Evolutionary conservation across 179 eudicot species (phyloP), one percentile per base, ranked within the genome.

Genomic region (Dionaea muscipula): DNA sequence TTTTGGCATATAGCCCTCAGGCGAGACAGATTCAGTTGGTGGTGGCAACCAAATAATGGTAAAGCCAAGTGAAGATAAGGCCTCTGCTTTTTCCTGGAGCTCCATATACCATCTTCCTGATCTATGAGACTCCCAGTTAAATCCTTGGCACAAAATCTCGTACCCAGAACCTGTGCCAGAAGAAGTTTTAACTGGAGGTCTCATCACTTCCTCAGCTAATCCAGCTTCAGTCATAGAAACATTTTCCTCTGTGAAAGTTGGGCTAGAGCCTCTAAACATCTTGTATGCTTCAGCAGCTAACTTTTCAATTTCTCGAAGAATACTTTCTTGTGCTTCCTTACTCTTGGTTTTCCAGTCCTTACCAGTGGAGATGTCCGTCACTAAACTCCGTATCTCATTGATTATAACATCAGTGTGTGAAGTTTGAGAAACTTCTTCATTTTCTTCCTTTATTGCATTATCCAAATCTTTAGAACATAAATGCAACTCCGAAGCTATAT

Each of bases 1-100:
- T 72, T 53, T 78, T 12, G 99, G 99, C 99, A 93, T 88, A 80
- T 88, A 88, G 61, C 99, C 99, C 71, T 93, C 99, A 55, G 96
- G 96, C 25, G 99, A 85, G 24, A 93, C 96, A 53, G 96, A 88
- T 27, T 88, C 99, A 37, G 96, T 93, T 5, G 99, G 99, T 2
- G 99, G 99, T 33, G 96, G 96, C 67, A 93, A 68, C 99, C 96
- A 93, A 60, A 88, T 63, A 39, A 81, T 77, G 4, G 93, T 93
- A 63, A 93, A 88, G 38, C 96, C 96, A 61, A 84, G 79, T 28
- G 89, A 75, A 14, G 99, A 64, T 56, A 93, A 53, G 45, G 85
- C 81, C 7, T 71, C 51, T 52, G 75, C 89, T 70, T 73, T 85
- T 50, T 79, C 82, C 10, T 72, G 75, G 60, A 93, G 82, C 67